Base-by-base conservation (phyloP, 495 filamentous ascomycete genomes). In the Penicillium antarcticum region DNA sequence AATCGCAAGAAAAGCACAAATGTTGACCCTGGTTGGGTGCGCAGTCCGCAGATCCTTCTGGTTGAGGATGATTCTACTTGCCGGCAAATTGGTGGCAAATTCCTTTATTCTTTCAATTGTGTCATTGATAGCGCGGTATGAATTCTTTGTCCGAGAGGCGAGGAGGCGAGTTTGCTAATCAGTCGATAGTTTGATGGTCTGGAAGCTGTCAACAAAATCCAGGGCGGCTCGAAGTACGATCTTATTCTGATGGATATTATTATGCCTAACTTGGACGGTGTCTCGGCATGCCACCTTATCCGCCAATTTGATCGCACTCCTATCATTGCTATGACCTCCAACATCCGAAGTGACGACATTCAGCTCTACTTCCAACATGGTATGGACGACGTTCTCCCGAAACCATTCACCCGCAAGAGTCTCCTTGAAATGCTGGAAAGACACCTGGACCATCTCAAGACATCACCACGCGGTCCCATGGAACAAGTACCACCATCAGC, bases 351-450 rank as follows among this genome's bases (percentile, higher is more conserved):
- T 53, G 92, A 97, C 62, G 94, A 98, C 67, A 96, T 98, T 48
- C 86, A 91, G 55, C 92, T 92, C 71, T 98, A 98, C 65, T 97
- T 97, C 74, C 85, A 91, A 54, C 92, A 95, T 74, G 94, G 94
- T 97, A 98, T 98, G 94, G 94, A 96, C 63, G 94, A 96, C 62
- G 92, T 98, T 9, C 77, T 98, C 42, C 92, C 94, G 0, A 98
- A 98, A 59, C 94, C 94, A 0, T 98, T 98, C 66, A 98, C 92
- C 2, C 91, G 91, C 64, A 92, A 97, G 65, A 92, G 92, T 45
- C 87, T 98, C 63, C 77, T 96, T 38, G 83, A 86, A 49, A 90
- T 96, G 73, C 79, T 98, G 12, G 89, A 92, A 66, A 95, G 91
- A 60, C 90, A 96, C 58, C 78, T 98, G 45, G 79, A 80, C 8